These are phyloP conservation scores for Aquilaria sinensis DNA, from an alignment of 345 rosid species.

Conservation along the genomic window DNA sequence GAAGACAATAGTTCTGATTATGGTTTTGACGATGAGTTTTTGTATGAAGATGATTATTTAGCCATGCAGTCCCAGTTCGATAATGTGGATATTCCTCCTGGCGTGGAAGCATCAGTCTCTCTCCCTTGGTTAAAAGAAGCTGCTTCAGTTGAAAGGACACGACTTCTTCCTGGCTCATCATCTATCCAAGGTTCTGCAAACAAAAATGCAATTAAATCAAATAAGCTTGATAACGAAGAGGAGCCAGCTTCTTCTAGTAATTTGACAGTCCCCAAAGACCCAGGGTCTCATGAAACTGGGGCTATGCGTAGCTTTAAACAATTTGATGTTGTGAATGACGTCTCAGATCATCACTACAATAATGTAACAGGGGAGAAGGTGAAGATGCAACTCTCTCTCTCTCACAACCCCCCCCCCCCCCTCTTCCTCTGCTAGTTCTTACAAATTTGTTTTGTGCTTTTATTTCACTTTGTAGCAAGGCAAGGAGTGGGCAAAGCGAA, in stretches of 20 bases:
- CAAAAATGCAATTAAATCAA: conserved; percentile 8
- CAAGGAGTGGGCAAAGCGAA: conserved; percentile 42
- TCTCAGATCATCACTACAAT: conserved; percentile 43
- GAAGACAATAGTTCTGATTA: conserved; percentile 21
- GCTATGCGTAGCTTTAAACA: conserved; percentile 24
- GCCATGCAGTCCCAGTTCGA: conserved; percentile 41
- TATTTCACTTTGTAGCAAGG: conserved; percentile 20
- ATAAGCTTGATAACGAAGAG: conserved; percentile 13
- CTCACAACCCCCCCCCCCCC: not conserved
- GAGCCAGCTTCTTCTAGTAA: conserved; percentile 17
- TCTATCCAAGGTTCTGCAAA: conserved; percentile 6
- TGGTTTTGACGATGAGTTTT: conserved; percentile 21
- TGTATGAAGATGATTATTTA: conserved; percentile 30
- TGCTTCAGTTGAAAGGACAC: conserved; percentile 11
- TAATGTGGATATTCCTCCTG: conserved; percentile 52
- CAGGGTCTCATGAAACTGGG: conserved; percentile 19
- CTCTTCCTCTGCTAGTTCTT: not conserved
- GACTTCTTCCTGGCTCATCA: conserved; percentile 12
- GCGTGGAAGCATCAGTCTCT: conserved; percentile 35
- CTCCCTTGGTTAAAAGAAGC: conserved; percentile 35
- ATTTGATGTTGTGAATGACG: conserved; percentile 48
- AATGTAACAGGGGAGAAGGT: conserved; percentile 21
- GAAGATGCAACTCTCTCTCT: conserved; percentile 8
- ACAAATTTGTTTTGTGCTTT: not conserved
- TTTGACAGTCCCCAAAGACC: conserved; percentile 20